A percentile compares a stretch with the other conserved stretches of the same genome.
These are phyloP conservation scores for Ramularia endophylla DNA, from an alignment of 2,329 filamentous ascomycete species.

Conservation along the genomic window DNA sequence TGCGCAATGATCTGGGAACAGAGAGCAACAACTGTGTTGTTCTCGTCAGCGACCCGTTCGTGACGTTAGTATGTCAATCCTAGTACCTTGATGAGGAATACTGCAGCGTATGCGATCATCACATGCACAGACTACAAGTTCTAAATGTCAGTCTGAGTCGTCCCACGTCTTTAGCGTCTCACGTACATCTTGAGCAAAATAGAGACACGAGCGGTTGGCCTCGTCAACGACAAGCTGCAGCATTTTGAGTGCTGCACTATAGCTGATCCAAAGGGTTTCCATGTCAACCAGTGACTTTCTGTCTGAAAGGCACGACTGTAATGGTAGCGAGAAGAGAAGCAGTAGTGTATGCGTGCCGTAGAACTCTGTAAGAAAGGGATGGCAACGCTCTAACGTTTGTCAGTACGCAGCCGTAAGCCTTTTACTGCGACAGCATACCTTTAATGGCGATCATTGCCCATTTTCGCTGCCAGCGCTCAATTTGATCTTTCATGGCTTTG, in stretches of 20 bases:
- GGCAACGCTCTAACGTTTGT: slow-evolving; percentile 20
- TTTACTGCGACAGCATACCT: too few species aligned
- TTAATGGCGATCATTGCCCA: too few species aligned
- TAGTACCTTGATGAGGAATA: slow-evolving; percentile 34
- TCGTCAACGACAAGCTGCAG: slow-evolving; percentile 30
- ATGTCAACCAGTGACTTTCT: too few species aligned
- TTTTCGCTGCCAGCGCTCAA: too few species aligned
- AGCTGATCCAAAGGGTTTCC: slow-evolving; percentile 32
- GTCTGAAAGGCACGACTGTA: too few species aligned
- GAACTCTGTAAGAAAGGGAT: slow-evolving; percentile 35
- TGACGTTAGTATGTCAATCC: slow-evolving; percentile 2
- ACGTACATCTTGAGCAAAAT: slow-evolving; percentile 39
- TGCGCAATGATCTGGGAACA: slow-evolving; percentile 10
- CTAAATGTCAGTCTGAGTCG: too few species aligned
- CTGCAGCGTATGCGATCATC: slow-evolving; percentile 39
- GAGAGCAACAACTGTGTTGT: slow-evolving; percentile 15
- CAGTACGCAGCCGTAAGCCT: too few species aligned
- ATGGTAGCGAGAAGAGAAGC: slow-evolving; percentile 36
- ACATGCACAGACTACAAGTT: slow-evolving; percentile 40
- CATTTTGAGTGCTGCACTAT: slow-evolving; percentile 30
- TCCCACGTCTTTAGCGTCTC: too few species aligned
- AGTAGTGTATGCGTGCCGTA: slow-evolving; percentile 37
- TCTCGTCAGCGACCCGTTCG: not conserved
- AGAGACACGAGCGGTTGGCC: slow-evolving; percentile 26
- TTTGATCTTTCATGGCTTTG: too few species aligned